Evolutionary conservation across 2,329 filamentous ascomycete species (phyloP).

Genomic region (Pseudogymnoascus sp.): DNA sequence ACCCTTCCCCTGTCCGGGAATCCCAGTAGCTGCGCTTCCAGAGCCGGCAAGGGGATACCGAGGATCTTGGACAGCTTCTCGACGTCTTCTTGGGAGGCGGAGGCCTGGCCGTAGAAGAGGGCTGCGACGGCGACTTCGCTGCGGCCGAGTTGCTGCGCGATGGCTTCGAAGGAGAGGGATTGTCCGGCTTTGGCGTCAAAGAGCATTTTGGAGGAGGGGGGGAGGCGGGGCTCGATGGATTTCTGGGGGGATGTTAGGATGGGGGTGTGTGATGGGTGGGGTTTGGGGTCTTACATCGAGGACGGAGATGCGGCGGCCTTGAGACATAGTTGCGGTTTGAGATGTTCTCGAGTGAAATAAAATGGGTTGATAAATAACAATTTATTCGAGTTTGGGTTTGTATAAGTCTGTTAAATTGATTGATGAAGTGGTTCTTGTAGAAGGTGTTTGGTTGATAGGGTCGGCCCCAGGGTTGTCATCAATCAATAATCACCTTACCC

Average conservation of each 20-base stretch:
- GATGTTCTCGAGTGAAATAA: not conserved
- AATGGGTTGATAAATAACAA: not conserved
- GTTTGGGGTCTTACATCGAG: not conserved
- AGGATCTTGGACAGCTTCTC: constrained; percentile 61
- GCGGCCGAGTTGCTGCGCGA: constrained; percentile 66
- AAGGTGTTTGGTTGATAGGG: not conserved
- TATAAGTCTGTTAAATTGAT: not conserved
- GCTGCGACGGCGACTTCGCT: constrained; percentile 84
- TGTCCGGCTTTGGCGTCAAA: constrained; percentile 74
- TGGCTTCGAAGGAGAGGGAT: constrained; percentile 70
- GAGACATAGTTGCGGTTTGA: not conserved
- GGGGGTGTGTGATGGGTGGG: not conserved
- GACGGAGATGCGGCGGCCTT: constrained; percentile 3
- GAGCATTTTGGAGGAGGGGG: constrained; percentile 62
- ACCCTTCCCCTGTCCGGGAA: constrained; percentile 76
- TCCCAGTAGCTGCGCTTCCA: constrained; percentile 58
- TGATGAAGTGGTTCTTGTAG: not conserved
- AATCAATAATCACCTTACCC: constrained; percentile 7
- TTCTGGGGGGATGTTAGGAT: constrained; percentile 36
- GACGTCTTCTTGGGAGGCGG: constrained; percentile 61
- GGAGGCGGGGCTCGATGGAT: constrained; percentile 61
- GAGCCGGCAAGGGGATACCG: constrained; percentile 45
- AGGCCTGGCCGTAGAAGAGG: constrained; percentile 82
- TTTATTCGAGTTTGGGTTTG: not conserved
- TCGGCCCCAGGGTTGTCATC: not conserved